Conservation (phyloP, 768 basidiomycete species). For the Panaeolus papilionaceus region DNA sequence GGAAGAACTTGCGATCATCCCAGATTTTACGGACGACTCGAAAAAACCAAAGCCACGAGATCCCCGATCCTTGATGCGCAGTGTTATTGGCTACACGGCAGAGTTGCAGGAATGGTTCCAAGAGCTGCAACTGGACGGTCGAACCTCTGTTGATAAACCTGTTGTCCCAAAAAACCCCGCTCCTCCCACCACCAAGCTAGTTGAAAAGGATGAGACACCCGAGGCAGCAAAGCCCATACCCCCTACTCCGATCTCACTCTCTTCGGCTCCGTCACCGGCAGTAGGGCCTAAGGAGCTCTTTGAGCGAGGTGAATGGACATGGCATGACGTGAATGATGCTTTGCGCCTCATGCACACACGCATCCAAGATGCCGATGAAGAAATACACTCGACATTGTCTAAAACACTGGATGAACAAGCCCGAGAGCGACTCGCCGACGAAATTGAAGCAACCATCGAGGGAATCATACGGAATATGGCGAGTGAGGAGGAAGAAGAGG, state of each 20-base stretch:
- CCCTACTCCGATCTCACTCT: background rate
- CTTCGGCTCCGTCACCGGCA: background rate
- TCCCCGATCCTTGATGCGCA: constrained; percentile 26
- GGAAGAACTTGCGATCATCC: constrained; percentile 32
- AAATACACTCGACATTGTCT: constrained; percentile 26
- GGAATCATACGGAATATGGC: background rate
- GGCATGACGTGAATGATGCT: constrained; percentile 30
- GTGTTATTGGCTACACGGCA: constrained; percentile 33
- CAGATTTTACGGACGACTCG: constrained; percentile 27
- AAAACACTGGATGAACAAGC: constrained; percentile 43
- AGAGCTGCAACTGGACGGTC: constrained; percentile 29
- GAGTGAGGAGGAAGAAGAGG: constrained; percentile 33
- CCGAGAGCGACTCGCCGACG: constrained; percentile 39
- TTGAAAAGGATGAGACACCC: background rate
- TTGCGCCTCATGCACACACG: constrained; percentile 24
- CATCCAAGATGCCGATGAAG: constrained; percentile 23
- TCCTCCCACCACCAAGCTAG: no score
- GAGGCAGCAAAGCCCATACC: background rate
- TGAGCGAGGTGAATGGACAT: constrained; percentile 27
- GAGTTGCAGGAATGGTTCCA: constrained; percentile 41
- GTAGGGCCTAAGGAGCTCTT: constrained; percentile 8
- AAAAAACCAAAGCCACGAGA: constrained; percentile 15
- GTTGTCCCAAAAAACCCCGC: background rate
- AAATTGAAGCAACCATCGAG: background rate
- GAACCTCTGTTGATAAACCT: constrained; percentile 20